Percentiles rank a stretch among this genome's conserved stretches.
Conservation (phyloP, 768 basidiomycete species). For the Multifurca ochricompacta region DNA sequence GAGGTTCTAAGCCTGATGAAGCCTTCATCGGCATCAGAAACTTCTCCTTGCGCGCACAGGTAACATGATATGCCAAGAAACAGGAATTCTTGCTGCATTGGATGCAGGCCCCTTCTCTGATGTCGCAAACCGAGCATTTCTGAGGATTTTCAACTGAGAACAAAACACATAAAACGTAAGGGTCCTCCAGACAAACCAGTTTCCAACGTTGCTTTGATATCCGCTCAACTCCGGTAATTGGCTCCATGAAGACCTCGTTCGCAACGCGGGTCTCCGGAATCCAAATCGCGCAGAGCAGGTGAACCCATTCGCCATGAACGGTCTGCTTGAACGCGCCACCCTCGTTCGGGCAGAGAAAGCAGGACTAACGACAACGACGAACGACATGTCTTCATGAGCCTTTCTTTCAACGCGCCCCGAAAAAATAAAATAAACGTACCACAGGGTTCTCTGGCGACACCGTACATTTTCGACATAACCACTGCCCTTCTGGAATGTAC, state of each 20-base stretch:
- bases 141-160: constrained; percentile 10
- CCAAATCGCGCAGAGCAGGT: constrained; percentile 96
- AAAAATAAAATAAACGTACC: constrained; percentile 41
- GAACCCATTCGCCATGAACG: constrained; percentile 85
- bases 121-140: constrained; percentile 61
- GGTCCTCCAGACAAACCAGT: constrained; percentile 55
- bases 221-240: constrained; percentile 80
- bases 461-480: constrained; percentile 97
- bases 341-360: constrained; percentile 93
- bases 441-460: constrained; percentile 96
- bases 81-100: constrained; percentile 90
- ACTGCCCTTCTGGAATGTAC: constrained; percentile 98
- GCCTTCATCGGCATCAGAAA: constrained; percentile 83
- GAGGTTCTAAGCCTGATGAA: constrained; percentile 64
- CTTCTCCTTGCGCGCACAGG: constrained; percentile 85
- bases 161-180: background rate
- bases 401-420: too few species aligned
- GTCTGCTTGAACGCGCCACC: constrained; percentile 99
- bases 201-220: constrained; percentile 92
- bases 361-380: too few species aligned
- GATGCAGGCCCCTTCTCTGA: constrained; percentile 77
- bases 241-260: constrained; percentile 98
- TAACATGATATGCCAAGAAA: constrained; percentile 89
- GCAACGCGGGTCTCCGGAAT: constrained; percentile 89
- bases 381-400: too few species aligned